Evolutionary conservation across 1,139 yeast species (phyloP).

Genomic region (Protomyces gravidus): DNA sequence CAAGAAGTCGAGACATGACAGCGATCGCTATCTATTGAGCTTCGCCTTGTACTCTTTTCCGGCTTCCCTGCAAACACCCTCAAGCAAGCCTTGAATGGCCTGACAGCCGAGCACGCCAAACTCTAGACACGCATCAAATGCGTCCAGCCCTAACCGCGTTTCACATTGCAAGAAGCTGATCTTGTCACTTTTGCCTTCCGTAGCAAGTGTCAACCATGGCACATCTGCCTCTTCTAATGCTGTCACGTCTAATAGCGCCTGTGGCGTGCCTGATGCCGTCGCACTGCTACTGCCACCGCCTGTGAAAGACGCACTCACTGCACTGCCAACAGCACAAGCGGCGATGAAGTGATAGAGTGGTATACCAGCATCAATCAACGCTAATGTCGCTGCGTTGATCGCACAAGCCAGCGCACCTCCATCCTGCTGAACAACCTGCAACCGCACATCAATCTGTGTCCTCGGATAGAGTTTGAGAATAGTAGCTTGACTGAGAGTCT

Average conservation of each 20-base stretch:
- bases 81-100: constrained; percentile 78
- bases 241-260: constrained; percentile 54
- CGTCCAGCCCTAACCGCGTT: constrained; percentile 78
- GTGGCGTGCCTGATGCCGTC: constrained; percentile 4
- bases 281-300: constrained; percentile 19
- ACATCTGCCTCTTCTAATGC: constrained; percentile 77
- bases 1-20: neutral
- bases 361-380: constrained; percentile 90
- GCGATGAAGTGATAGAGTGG: constrained; percentile 89
- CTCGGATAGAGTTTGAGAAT: constrained; percentile 74
- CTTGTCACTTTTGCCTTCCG: constrained; percentile 70
- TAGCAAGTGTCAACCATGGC: constrained; percentile 75
- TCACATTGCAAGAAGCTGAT: constrained; percentile 70
- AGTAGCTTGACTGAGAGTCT: constrained; percentile 77
- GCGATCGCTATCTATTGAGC: neutral
- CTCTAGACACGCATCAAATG: constrained; percentile 70
- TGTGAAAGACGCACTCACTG: constrained; percentile 65
- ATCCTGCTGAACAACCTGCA: constrained; percentile 81
- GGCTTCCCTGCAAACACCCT: constrained; percentile 68
- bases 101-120: constrained; percentile 89
- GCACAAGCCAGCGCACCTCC: constrained; percentile 76
- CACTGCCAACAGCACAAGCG: constrained; percentile 73
- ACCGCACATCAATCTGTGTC: constrained; percentile 65
- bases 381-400: constrained; percentile 83
- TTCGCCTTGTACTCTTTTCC: constrained; percentile 47